Base-by-base conservation (phyloP, 1,284 basidiomycete genomes). In the Gastroboletus turbinatus region DNA sequence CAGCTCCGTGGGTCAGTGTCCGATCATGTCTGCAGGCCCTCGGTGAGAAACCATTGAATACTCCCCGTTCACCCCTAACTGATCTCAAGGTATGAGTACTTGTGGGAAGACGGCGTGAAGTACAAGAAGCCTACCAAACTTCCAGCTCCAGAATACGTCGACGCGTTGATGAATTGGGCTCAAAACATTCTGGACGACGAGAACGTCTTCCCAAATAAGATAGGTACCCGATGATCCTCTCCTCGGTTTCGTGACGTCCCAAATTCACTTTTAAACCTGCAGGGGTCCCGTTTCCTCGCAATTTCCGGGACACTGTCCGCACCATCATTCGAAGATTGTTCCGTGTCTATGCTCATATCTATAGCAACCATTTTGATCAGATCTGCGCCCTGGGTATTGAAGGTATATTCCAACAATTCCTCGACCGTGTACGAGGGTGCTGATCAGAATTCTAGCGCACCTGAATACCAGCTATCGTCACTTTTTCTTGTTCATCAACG, bases 281-380 rank as follows among this genome's bases (percentile, higher is more conserved):
- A 95, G 94, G 95, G 50, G 88, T 95, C 6, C 87, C 94, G 2
- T 99, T 99, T 73, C 93, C 96, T 4, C 85, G 84, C 68, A 93
- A 88, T 67, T 99, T 99, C 75, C 85, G 88, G 44, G 87, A 92
- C 21, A 96, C 92, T 0, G 89, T 98, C 60, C 90, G 94, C 72
- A 94, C 93, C 16, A 95, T 99, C 57, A 84, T 96, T 55, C 83
- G 97, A 51, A 83, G 97, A 27, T 76, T 99, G 47, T 99, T 99
- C 82, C 83, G 97, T 16, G 92, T 99, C 42, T 99, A 99, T 70
- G 97, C 96, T 23, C 97, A 99, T 73, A 88, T 99, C 67, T 99
- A 99, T 79, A 97, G 96, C 80, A 96, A 96, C 66, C 97, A 99
- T 75, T 99, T 99, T 74, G 96, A 98, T 67, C 96, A 98, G 69